Evolutionary conservation across 148 eudicot species (phyloP), one percentile per base, ranked within the genome.

Genomic region (Diospyros kaki): DNA sequence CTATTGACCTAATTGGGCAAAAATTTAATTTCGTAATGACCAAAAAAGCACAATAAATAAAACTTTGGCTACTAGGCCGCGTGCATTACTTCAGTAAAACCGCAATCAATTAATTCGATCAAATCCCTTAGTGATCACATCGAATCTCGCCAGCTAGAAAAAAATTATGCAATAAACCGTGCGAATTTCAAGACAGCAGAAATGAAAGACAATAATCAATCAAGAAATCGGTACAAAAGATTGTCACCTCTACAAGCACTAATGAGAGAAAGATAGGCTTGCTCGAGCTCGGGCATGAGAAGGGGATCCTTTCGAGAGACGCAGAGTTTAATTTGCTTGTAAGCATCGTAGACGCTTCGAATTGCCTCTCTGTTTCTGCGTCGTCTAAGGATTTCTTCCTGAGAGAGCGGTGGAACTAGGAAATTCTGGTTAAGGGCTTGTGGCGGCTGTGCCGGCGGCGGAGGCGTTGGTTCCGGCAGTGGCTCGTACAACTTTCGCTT

Each of bases 251-350:
- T 72, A 64, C 97, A 84, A 59, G 97, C 91, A 50, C 89, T 81
- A 67, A 96, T 87, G 72, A 96, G 92, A 59, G 96, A 86, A 70
- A 85, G 86, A 77, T 88, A 96, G 41, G 97, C 88, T 64, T 88
- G 93, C 64, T 93, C 94, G 61, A 96, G 85, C 28, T 93, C 93
- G 12, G 95, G 83, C 86, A 81, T 72, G 11, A 80, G 77, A 64
- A 78, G 83, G 51, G 83, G 71, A 6, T 89, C 87, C 39, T 73
- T 84, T 4, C 73, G 69, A 40, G 81, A 78, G 58, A 86, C 73
- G 73, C 90, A 90, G 41, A 83, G 78, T 65, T 88, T 93, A 11
- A 96, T 87, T 1, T 78, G 85, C 86, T 88, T 89, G 78, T 85
- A 93, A 78, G 79, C 82, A 61, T 91, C 90, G 78, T 78, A 91